Conservation (phyloP, 495 filamentous ascomycete genomes). For the Aspergillus sparsus region DNA sequence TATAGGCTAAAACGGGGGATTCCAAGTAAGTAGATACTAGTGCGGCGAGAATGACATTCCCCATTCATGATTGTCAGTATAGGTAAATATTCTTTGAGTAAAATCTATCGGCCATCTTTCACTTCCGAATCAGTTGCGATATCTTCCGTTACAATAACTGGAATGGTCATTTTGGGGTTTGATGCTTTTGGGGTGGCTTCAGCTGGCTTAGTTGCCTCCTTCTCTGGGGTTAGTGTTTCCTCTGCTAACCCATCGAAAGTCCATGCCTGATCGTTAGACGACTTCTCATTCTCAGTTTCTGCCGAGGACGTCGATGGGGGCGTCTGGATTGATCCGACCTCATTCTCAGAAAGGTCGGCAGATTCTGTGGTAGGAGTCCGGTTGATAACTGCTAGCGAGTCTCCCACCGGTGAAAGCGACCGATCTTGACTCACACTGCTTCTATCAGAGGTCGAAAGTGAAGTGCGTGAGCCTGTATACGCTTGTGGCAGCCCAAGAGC, state of each 20-base stretch:
- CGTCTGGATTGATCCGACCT: slow-evolving; percentile 40
- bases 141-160: slow-evolving; percentile 28
- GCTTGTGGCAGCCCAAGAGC: slow-evolving; percentile 63
- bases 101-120: slow-evolving; percentile 4
- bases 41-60: neutral
- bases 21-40: neutral
- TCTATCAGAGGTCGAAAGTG: slow-evolving; percentile 50
- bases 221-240: neutral
- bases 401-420: slow-evolving; percentile 27
- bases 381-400: slow-evolving; percentile 33
- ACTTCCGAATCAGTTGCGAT: slow-evolving; percentile 6
- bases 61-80: neutral
- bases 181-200: slow-evolving; percentile 4
- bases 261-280: neutral
- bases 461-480: slow-evolving; percentile 46
- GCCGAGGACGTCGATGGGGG: slow-evolving; percentile 8
- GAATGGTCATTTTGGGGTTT: slow-evolving; percentile 21
- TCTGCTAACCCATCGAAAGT: slow-evolving; percentile 1
- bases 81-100: neutral
- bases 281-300: slow-evolving; percentile 13
- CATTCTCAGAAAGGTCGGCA: slow-evolving; percentile 46
- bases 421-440: slow-evolving; percentile 43
- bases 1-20: too few species aligned
- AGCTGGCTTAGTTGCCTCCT: neutral
- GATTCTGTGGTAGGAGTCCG: slow-evolving; percentile 35